Evolutionary conservation across 441 rosid species (phyloP).

Genomic region (Populus hybrid): DNA sequence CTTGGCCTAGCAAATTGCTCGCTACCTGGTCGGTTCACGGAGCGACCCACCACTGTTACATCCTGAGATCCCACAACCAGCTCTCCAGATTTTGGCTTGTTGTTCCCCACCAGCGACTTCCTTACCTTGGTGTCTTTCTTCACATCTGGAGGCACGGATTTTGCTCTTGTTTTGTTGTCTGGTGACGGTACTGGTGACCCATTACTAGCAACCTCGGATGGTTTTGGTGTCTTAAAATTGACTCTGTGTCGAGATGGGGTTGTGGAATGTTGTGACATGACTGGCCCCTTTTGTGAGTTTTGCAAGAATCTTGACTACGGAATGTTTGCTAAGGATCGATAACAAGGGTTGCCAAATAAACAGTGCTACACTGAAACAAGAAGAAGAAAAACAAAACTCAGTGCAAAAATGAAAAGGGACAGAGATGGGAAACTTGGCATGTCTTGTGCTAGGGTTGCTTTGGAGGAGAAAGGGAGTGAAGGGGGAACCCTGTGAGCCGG

Average conservation of each 20-base stretch:
- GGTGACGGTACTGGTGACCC: slow-evolving; percentile 2
- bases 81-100: slow-evolving; percentile 50
- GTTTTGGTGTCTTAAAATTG: slow-evolving; percentile 36
- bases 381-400: background rate
- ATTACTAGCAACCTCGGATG: slow-evolving; percentile 11
- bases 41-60: slow-evolving; percentile 30
- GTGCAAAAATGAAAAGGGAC: background rate
- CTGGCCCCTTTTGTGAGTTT: background rate
- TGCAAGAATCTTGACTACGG: background rate
- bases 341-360: too few species aligned
- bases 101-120: slow-evolving; percentile 35
- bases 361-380: background rate
- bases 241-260: slow-evolving; percentile 45
- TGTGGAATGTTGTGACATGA: slow-evolving; percentile 27
- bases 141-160: slow-evolving; percentile 38
- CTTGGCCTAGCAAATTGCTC: slow-evolving; percentile 62
- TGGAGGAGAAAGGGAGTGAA: background rate
- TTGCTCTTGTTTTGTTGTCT: slow-evolving; percentile 32
- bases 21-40: slow-evolving; percentile 32
- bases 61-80: slow-evolving; percentile 39
- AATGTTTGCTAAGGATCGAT: background rate
- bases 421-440: background rate
- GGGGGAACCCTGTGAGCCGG: background rate
- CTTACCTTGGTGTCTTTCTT: slow-evolving; percentile 37
- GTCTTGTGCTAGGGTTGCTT: background rate